These are phyloP conservation scores for Mycena olivaceomarginata DNA, from an alignment of 768 basidiomycete genomes.

Conservation along the genomic window DNA sequence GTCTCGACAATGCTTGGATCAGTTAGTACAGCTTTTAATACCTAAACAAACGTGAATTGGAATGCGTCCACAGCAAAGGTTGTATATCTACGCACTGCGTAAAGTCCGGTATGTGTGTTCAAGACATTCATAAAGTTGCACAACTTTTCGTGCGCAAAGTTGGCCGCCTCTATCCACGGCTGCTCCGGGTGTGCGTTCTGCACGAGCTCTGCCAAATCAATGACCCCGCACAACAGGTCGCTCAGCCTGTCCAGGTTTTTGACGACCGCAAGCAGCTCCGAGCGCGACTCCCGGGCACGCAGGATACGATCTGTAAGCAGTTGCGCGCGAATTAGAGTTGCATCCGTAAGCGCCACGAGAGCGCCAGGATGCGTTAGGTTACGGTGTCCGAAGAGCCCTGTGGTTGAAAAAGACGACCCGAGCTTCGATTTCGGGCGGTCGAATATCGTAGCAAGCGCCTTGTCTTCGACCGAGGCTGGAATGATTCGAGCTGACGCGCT, in stretches of 20 bases:
- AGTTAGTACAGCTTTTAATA: conserved; percentile 80
- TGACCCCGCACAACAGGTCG: conserved; percentile 96
- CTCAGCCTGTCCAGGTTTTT: conserved; percentile 98
- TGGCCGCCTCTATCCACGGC: conserved; percentile 88
- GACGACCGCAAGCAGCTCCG: conserved; percentile 89
- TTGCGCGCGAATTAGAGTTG: conserved; percentile 88
- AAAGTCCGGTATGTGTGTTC: conserved; percentile 94
- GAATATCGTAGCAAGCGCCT: conserved; percentile 80
- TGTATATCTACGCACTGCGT: conserved; percentile 77
- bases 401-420: conserved; percentile 66
- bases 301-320: conserved; percentile 91
- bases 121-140: conserved; percentile 99
- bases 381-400: conserved; percentile 92
- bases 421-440: conserved; percentile 73
- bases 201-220: conserved; percentile 96
- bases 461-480: conserved; percentile 80
- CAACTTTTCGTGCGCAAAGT: conserved; percentile 91
- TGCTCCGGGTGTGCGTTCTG: conserved; percentile 95
- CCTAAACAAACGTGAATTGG: conserved; percentile 64
- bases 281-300: conserved; percentile 80
- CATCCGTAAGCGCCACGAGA: conserved; percentile 83
- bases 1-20: conserved; percentile 80
- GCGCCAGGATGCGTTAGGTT: conserved; percentile 81
- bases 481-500: conserved; percentile 60
- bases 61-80: conserved; percentile 29